These are phyloP conservation scores for Coriaria nepalensis DNA, from an alignment of 306 rosid species.

Conservation along the genomic window DNA sequence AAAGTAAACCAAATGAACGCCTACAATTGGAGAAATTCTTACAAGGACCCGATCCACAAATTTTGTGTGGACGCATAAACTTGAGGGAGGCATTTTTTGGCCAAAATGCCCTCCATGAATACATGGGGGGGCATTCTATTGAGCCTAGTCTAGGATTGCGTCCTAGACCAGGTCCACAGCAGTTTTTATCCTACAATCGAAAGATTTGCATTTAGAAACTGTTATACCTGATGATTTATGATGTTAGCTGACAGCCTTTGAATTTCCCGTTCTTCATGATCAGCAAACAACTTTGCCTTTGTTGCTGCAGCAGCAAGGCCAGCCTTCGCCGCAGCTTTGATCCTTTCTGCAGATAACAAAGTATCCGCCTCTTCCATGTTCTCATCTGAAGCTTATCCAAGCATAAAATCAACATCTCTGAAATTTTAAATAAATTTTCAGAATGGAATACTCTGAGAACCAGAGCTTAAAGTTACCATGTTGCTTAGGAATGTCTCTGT, in stretches of 20 bases:
- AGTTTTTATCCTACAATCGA: conserved; percentile 4
- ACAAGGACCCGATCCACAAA: too few relatives aligned
- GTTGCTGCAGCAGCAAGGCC: conserved; percentile 98
- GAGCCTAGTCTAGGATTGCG: too few relatives aligned
- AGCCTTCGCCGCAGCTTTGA: conserved; percentile 76
- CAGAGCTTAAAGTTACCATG: conserved; percentile 38
- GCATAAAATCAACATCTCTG: neutral
- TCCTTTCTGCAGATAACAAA: conserved; percentile 57
- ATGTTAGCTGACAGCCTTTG: conserved; percentile 95
- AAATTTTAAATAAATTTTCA: too few relatives aligned
- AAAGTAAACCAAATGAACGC: neutral
- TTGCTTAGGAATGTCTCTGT: conserved; percentile 45
- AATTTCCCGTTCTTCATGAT: conserved; percentile 99
- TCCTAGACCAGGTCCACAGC: too few relatives aligned
- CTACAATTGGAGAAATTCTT: too few relatives aligned
- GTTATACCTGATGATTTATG: conserved; percentile 77
- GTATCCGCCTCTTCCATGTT: conserved; percentile 46
- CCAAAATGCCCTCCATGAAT: too few relatives aligned
- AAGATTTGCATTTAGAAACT: neutral
- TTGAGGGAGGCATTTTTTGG: too few relatives aligned
- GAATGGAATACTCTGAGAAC: neutral
- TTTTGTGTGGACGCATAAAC: too few relatives aligned
- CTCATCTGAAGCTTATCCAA: conserved; percentile 39
- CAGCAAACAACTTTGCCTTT: conserved; percentile 91
- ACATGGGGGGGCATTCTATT: too few relatives aligned